These are phyloP conservation scores for Tetrapyrgos nigripes DNA, from an alignment of 1,284 basidiomycete genomes.

Conservation along the genomic window DNA sequence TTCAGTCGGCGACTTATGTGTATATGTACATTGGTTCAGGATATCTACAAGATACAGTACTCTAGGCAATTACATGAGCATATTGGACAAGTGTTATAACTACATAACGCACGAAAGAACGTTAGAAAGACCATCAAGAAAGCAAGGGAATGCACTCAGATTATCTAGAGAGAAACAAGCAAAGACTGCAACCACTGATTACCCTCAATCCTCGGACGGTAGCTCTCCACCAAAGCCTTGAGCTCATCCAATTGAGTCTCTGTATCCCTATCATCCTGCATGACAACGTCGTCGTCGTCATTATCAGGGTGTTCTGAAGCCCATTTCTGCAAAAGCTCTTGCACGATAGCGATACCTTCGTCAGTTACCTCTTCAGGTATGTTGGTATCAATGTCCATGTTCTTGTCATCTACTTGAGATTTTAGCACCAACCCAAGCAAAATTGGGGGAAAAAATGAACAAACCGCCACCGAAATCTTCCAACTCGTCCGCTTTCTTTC, in stretches of 20 bases:
- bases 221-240: slow-evolving; percentile 69
- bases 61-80: neutral
- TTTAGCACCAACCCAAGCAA: neutral
- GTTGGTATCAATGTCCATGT: slow-evolving; percentile 45
- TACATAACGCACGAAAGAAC: no score
- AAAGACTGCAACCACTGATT: slow-evolving; percentile 82
- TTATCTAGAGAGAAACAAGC: slow-evolving; percentile 39
- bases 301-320: slow-evolving; percentile 38
- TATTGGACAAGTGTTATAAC: neutral
- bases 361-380: slow-evolving; percentile 70
- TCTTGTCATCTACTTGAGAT: slow-evolving; percentile 32
- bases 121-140: no score
- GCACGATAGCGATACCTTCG: slow-evolving; percentile 82
- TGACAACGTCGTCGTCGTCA: slow-evolving; percentile 36
- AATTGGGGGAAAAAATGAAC: slow-evolving; percentile 13
- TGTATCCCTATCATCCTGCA: slow-evolving; percentile 60
- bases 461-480: slow-evolving; percentile 86
- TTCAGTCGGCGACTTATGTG: no score
- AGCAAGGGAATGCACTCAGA: no score
- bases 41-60: neutral
- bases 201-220: slow-evolving; percentile 69
- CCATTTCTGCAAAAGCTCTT: slow-evolving; percentile 85
- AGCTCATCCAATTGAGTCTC: slow-evolving; percentile 74
- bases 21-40: no score
- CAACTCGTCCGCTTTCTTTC: slow-evolving; percentile 94